phyloP scores from a whole-genome alignment of 192 early-diverging fungal genomes.

The Coemansia sp. region DNA sequence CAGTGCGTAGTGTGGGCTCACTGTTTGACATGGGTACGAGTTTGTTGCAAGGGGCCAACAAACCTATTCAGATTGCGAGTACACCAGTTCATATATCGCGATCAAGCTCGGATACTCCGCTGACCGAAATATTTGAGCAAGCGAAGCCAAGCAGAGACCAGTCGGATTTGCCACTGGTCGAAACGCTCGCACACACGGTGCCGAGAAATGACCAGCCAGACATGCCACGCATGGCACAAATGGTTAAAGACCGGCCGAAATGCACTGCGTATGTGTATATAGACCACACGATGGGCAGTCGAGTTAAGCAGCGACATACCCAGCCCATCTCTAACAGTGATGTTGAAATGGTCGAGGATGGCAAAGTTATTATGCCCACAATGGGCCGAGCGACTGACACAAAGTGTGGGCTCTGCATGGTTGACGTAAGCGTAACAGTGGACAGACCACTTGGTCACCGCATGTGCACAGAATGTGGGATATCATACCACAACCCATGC shows the following conservation, averaged over 20 bases:
- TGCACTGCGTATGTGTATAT: constrained; percentile 8
- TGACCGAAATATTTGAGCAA: not conserved
- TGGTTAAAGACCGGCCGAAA: not conserved
- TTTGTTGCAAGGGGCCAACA: not conserved
- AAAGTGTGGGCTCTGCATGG: constrained; percentile 11
- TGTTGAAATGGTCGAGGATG: not conserved
- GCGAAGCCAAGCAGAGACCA: not conserved
- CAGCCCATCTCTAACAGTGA: not conserved
- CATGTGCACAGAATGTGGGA: constrained; percentile 10
- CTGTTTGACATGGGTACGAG: constrained; percentile 26
- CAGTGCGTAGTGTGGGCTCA: not conserved
- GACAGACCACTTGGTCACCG: not conserved
- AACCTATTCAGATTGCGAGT: not conserved
- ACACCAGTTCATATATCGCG: not conserved
- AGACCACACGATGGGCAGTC: constrained; percentile 15
- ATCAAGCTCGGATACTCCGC: not conserved
- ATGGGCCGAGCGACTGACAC: not conserved
- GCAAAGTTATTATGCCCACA: too few relatives aligned
- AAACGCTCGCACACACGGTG: too few relatives aligned
- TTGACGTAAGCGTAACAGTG: not conserved
- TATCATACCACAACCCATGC: constrained; percentile 19
- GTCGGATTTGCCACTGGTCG: too few relatives aligned
- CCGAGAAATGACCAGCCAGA: too few relatives aligned
- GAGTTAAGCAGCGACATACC: not conserved
- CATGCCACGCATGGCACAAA: too few relatives aligned